Evolutionary conservation across 2,329 filamentous ascomycete genomes (phyloP).

Genomic region (Sporothrix brasiliensis): DNA sequence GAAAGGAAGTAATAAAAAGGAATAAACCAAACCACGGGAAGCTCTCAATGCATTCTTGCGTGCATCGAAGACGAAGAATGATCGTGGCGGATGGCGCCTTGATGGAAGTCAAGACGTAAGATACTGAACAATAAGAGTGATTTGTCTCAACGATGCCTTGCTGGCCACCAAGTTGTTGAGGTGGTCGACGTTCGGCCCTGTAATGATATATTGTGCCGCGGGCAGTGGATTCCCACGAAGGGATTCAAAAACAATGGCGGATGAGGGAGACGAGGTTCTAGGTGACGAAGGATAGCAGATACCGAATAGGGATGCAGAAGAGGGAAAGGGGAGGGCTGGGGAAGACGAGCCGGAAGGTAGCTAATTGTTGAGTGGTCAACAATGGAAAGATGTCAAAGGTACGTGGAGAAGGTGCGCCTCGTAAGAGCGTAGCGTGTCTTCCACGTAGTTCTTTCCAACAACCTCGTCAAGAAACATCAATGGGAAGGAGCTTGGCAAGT

Average conservation of each 20-base stretch:
- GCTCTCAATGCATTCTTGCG: not conserved
- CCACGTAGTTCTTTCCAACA: not conserved
- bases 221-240: constrained; percentile 9
- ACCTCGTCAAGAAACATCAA: not conserved
- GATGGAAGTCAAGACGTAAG: not conserved
- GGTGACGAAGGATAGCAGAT: not conserved
- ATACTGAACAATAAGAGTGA: constrained; percentile 28
- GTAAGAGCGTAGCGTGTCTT: not conserved
- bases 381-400: not conserved
- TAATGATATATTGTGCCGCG: constrained; percentile 16
- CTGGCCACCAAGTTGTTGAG: not conserved
- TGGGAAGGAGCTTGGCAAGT: not conserved
- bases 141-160: not conserved
- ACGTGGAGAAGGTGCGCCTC: constrained; percentile 6
- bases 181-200: not conserved
- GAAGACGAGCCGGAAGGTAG: not conserved
- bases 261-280: not conserved
- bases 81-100: not conserved
- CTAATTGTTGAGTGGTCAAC: constrained; percentile 23
- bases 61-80: not conserved
- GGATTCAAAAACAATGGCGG: constrained; percentile 12
- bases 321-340: not conserved
- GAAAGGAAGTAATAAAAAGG: not conserved
- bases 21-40: constrained; percentile 15
- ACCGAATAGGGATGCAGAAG: constrained; percentile 7